Percentiles rank a stretch among this genome's conserved stretches.
These are phyloP conservation scores for Mycena epipterygia DNA, from an alignment of 768 basidiomycete genomes.

Conservation along the genomic window DNA sequence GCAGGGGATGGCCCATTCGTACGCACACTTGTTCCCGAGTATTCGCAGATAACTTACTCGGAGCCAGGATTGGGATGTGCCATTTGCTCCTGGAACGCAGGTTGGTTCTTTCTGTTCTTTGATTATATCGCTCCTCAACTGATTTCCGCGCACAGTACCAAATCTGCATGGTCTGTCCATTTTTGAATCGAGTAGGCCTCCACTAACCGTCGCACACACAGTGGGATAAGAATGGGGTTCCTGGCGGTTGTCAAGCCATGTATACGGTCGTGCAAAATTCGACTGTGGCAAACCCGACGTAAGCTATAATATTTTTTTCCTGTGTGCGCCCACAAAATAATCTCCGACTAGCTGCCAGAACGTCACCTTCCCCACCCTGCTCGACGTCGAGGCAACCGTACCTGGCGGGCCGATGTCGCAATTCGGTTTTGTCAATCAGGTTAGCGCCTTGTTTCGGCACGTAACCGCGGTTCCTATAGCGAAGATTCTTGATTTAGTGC, in stretches of 20 bases:
- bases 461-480: background rate
- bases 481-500: slow-evolving; percentile 54
- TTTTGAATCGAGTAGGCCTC: too few relatives aligned
- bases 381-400: slow-evolving; percentile 53
- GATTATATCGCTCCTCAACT: background rate
- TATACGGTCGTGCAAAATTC: slow-evolving; percentile 63
- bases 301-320: background rate
- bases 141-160: slow-evolving; percentile 54
- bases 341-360: slow-evolving; percentile 48
- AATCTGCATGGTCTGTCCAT: slow-evolving; percentile 64
- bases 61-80: slow-evolving; percentile 62
- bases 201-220: slow-evolving; percentile 27
- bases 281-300: slow-evolving; percentile 49
- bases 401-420: slow-evolving; percentile 57
- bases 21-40: slow-evolving; percentile 18
- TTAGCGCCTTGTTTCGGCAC: slow-evolving; percentile 24
- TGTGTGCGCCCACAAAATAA: background rate
- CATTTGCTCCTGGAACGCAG: slow-evolving; percentile 62
- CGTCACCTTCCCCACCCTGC: slow-evolving; percentile 49
- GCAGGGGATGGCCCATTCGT: slow-evolving; percentile 55
- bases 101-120: slow-evolving; percentile 31
- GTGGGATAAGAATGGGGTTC: slow-evolving; percentile 61
- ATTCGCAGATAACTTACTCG: background rate
- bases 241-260: slow-evolving; percentile 66
- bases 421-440: slow-evolving; percentile 63